Evolutionary conservation across 2,329 filamentous ascomycete genomes (phyloP), one percentile per base, ranked within the genome.

Genomic region (Exophiala alcalophila): DNA sequence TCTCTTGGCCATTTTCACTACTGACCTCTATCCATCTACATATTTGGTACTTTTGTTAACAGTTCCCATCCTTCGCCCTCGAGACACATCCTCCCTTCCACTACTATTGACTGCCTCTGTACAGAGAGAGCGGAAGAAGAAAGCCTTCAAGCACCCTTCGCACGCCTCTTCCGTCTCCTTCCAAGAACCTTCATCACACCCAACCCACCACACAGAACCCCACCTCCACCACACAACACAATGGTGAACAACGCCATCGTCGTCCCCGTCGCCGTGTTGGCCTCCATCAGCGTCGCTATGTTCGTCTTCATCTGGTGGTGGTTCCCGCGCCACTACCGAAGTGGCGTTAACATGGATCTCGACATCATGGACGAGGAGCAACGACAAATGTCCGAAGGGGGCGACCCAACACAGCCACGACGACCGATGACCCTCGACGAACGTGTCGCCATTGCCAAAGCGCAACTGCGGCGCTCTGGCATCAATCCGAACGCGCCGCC

Each of bases 331-430:
- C 38, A 39, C 27, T 50, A 48, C 34, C 40, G 31, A 24, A 48
- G 44, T 20, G 48, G 48, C 10, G 31, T 50, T 47, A 9, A 56
- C 40, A 4, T 56, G 35, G 48, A 61, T 59, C 14, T 58, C 50
- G 5, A 57, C 40, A 8, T 57, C 31, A 11, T 54, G 19, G 48
- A 50, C 21, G 20, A 31, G 14, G 37, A 40, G 12, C 29, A 32
- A n/a, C 10, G 7, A 10, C 29, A 32, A n/a, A 1, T 32, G 1
- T n/a, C n/a, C n/a, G n/a, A n/a, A n/a, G n/a, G n/a, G n/a, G 28
- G 27, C 3, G 37, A 33, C 15, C 24, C 32, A 15, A 18, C 16
- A 16, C 28, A 23, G 10, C 8, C 28, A 10, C 21, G 28, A 5
- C 19, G 37, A 8, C 19, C 19, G 21, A 32, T 25, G 29, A 40